Conservation (phyloP, 2,329 filamentous ascomycete genomes). For the Colletotrichum sp. region DNA sequence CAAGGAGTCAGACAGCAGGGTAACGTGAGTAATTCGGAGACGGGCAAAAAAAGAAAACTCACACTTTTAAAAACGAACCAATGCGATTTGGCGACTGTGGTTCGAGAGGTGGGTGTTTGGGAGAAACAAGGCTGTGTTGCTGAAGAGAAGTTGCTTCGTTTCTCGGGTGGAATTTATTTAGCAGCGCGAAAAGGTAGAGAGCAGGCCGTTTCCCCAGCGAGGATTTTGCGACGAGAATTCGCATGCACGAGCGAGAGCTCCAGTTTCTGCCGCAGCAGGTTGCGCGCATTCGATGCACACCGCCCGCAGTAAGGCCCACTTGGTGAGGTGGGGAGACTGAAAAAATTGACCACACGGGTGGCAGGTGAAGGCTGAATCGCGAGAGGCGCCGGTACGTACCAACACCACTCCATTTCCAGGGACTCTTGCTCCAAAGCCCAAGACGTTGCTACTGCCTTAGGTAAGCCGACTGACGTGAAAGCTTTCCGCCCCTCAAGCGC, state of each 20-base stretch:
- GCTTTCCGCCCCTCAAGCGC: neutral
- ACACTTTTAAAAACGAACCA: neutral
- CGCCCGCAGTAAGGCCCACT: conserved; percentile 17
- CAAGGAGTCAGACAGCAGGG: neutral
- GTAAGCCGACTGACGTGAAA: neutral
- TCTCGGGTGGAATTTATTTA: neutral
- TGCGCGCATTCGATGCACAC: conserved; percentile 14
- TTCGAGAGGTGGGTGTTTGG: neutral
- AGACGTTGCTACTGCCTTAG: neutral
- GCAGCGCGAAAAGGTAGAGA: conserved; percentile 1
- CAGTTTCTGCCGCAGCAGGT: conserved; percentile 20
- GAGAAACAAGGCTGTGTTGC: neutral
- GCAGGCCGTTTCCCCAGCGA: conserved; percentile 3
- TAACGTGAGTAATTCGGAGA: conserved; percentile 13
- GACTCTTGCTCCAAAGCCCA: neutral
- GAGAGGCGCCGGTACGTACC: neutral
- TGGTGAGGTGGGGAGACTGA: conserved; percentile 2
- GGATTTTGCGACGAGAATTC: conserved; percentile 22
- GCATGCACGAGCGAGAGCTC: conserved; percentile 18
- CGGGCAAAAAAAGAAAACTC: neutral
- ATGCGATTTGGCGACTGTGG: neutral
- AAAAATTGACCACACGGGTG: conserved; percentile 17
- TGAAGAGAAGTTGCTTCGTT: neutral
- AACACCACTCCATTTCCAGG: neutral
- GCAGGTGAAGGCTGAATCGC: neutral